These are phyloP conservation scores for Thoreauomyces humboldtii DNA, from an alignment of 192 early-diverging fungal species.

Conservation along the genomic window DNA sequence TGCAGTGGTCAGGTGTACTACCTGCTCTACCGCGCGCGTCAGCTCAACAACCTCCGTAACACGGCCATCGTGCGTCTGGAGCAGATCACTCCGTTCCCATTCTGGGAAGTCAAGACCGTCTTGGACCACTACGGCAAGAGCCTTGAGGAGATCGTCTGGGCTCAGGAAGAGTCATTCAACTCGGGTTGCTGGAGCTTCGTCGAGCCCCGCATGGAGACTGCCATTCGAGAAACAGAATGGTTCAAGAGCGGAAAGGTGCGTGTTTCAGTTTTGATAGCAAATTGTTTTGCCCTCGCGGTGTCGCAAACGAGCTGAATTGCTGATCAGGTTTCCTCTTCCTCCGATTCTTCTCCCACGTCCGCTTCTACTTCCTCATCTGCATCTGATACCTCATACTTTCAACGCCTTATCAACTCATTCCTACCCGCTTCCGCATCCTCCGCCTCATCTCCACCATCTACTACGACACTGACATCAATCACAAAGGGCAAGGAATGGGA, in stretches of 20 bases:
- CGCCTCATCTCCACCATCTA: constrained; percentile 5
- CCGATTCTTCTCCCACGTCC: background rate
- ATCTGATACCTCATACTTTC: background rate
- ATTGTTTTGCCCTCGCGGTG: background rate
- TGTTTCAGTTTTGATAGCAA: constrained; percentile 10
- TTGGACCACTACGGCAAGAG: constrained; percentile 84
- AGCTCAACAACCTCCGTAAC: constrained; percentile 84
- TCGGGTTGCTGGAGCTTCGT: constrained; percentile 89
- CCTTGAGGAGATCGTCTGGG: constrained; percentile 84
- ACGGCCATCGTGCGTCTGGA: constrained; percentile 92
- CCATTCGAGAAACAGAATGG: constrained; percentile 70
- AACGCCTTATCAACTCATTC: background rate
- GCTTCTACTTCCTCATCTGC: constrained; percentile 6
- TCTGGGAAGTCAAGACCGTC: constrained; percentile 81
- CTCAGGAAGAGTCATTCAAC: constrained; percentile 95
- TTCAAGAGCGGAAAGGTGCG: constrained; percentile 61
- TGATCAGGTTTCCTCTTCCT: constrained; percentile 12
- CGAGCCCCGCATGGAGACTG: constrained; percentile 80
- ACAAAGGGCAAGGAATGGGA: constrained; percentile 40
- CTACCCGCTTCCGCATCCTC: constrained; percentile 4
- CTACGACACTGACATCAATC: background rate
- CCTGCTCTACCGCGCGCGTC: constrained; percentile 80
- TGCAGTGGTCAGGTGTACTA: constrained; percentile 99
- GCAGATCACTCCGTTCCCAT: constrained; percentile 95
- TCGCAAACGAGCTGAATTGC: constrained; percentile 9